Evolutionary conservation across 345 rosid species (phyloP).

Genomic region (Populus alba): DNA sequence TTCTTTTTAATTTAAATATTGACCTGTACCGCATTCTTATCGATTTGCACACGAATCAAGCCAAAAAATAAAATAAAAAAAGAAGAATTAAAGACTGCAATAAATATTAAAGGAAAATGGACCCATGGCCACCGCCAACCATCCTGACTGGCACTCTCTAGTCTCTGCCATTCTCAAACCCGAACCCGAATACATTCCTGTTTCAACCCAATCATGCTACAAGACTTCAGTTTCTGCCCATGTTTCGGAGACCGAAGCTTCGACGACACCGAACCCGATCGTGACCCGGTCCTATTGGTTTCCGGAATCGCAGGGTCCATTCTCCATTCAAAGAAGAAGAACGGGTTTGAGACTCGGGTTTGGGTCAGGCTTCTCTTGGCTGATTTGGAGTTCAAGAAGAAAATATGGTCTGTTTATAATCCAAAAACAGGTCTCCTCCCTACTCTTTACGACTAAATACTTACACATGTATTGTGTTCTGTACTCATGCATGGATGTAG

Average conservation of each 20-base stretch:
- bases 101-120: too few species aligned
- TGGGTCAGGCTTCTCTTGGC: slow-evolving; percentile 86
- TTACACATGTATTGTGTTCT: neutral
- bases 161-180: neutral
- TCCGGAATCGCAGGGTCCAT: slow-evolving; percentile 81
- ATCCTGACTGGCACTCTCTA: neutral
- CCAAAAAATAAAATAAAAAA: too few species aligned
- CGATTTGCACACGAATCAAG: neutral
- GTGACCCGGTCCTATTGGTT: slow-evolving; percentile 66
- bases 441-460: neutral
- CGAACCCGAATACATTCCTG: neutral
- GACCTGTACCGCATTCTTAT: neutral
- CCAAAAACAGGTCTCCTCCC: slow-evolving; percentile 57
- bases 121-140: neutral
- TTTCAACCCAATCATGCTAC: slow-evolving; percentile 3
- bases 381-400: slow-evolving; percentile 71
- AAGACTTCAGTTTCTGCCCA: slow-evolving; percentile 41
- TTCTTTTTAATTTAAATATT: too few species aligned
- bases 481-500: too few species aligned
- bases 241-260: slow-evolving; percentile 40
- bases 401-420: slow-evolving; percentile 75
- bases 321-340: slow-evolving; percentile 50
- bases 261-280: slow-evolving; percentile 29
- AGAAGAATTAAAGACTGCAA: too few species aligned
- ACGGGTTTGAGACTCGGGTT: slow-evolving; percentile 56